phyloP scores from a whole-genome alignment of 164 flowering plant species.

The Akebia trifoliata region DNA sequence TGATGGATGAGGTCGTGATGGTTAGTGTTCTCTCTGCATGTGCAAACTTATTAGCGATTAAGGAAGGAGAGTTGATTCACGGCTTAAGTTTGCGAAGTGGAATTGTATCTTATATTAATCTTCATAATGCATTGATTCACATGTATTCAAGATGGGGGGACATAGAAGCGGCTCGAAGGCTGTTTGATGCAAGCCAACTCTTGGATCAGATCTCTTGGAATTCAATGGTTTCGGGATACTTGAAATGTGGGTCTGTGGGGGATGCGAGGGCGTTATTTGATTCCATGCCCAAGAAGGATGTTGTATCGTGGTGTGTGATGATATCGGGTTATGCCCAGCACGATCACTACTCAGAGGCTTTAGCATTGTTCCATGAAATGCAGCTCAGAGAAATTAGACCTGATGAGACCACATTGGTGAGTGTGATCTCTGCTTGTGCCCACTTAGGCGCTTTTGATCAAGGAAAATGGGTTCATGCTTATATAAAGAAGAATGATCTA shows the following conservation, averaged over 20 bases:
- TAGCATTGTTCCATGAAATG: slow-evolving; percentile 37
- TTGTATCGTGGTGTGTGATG: slow-evolving; percentile 45
- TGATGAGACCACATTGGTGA: slow-evolving; percentile 34
- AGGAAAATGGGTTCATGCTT: slow-evolving; percentile 35
- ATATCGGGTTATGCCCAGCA: slow-evolving; percentile 36
- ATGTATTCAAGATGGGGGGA: slow-evolving; percentile 34
- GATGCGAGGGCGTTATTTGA: slow-evolving; percentile 33
- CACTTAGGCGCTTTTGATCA: slow-evolving; percentile 34
- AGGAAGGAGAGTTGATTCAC: slow-evolving; percentile 27
- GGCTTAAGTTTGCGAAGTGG: slow-evolving; percentile 26
- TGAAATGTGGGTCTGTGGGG: slow-evolving; percentile 24
- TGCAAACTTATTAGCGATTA: slow-evolving; percentile 17
- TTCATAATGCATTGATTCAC: slow-evolving; percentile 38
- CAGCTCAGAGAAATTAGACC: slow-evolving; percentile 26
- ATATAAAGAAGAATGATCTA: slow-evolving; percentile 25
- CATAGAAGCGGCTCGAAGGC: slow-evolving; percentile 19
- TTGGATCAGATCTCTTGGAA: slow-evolving; percentile 42
- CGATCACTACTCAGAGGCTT: slow-evolving; percentile 22
- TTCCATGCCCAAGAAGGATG: slow-evolving; percentile 36
- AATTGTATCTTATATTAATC: slow-evolving; percentile 31
- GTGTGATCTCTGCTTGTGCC: slow-evolving; percentile 39
- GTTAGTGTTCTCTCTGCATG: slow-evolving; percentile 38
- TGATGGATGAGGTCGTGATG: slow-evolving; percentile 33
- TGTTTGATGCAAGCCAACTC: slow-evolving; percentile 25
- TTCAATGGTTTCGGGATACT: slow-evolving; percentile 36